Base-by-base conservation (phyloP, 306 rosid genomes). In the Castanospermum australe region DNA sequence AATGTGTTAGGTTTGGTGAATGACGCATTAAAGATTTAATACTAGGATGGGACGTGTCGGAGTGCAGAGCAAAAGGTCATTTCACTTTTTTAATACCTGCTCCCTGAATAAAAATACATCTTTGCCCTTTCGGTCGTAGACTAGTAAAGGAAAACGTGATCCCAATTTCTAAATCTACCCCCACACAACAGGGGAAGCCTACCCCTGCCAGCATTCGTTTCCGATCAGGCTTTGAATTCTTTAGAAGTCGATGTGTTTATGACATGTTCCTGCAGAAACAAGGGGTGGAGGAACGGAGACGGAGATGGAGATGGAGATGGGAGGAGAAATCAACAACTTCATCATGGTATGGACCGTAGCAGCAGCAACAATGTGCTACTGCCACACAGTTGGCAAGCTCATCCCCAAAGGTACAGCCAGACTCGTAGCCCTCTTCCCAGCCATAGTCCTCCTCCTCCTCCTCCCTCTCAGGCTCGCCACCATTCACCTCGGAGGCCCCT, bases 401-500 rank as follows among this genome's bases (percentile, higher is more conserved):
- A 55, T 76, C 42, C 36, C 68, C 5, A 13, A 63, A 20, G 85
- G 85, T 4, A 41, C 10, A 38, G 0, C 51, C 1, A 80, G 87
- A 39, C 35, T 84, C 38, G 0, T 66, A 22, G 76, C 82, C 2
- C 12, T 84, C n/a, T 2, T 65, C 4, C 87, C 87, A 0, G 76
- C 84, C 38, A 71, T 84, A 10, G 8, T 65, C 8, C 1, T 76
- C 10, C 75, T 84, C 25, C 75, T 84, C 3, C 73, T 84, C 12
- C 85, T 84, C 36, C 87, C 87, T 71, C 62, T 80, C 0, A 70
- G 82, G 9, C 80, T 84, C 47, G 71, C 4, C 21, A 76, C 87
- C 4, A 0, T 80, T 44, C 65, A 70, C 51, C 72, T 84, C 6
- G 87, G 87, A 20, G 85, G 85, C 0, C 82, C 87, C 1, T 4